phyloP scores from a whole-genome alignment of 2,329 filamentous ascomycete species.

The Neobulgaria alba region DNA sequence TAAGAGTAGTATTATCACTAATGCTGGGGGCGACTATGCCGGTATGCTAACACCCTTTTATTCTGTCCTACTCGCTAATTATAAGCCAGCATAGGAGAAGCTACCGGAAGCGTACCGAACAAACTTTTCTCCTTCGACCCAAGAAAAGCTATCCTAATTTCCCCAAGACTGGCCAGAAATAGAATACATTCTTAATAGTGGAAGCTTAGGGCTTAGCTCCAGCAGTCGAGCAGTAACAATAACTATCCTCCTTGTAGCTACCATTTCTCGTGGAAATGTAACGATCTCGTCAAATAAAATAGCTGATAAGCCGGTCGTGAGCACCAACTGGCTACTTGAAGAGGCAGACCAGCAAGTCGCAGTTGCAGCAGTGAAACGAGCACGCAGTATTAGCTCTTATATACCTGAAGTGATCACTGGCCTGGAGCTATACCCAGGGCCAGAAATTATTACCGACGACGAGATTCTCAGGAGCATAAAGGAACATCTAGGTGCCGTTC shows the following conservation, averaged over 20 bases:
- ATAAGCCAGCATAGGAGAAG: slow-evolving; percentile 32
- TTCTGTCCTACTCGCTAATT: slow-evolving; percentile 8
- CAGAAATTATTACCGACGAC: slow-evolving; percentile 12
- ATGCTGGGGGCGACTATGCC: not conserved
- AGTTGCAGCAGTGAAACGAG: slow-evolving; percentile 35
- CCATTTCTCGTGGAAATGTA: slow-evolving; percentile 37
- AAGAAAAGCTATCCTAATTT: slow-evolving; percentile 30
- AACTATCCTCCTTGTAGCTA: slow-evolving; percentile 33
- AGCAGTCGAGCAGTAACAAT: slow-evolving; percentile 22
- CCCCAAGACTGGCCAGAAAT: slow-evolving; percentile 20
- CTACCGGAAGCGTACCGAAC: not conserved
- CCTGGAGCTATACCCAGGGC: slow-evolving; percentile 11
- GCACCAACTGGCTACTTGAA: slow-evolving; percentile 38
- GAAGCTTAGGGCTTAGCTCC: slow-evolving; percentile 30
- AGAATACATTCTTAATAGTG: slow-evolving; percentile 30
- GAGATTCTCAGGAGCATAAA: slow-evolving; percentile 13
- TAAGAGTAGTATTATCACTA: slow-evolving; percentile 1
- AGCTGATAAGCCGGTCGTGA: slow-evolving; percentile 30
- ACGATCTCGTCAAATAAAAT: slow-evolving; percentile 30
- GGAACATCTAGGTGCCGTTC: slow-evolving; percentile 28
- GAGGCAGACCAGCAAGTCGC: slow-evolving; percentile 36
- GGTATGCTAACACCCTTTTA: slow-evolving; percentile 6
- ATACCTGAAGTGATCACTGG: slow-evolving; percentile 14
- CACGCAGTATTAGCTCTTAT: too few relatives aligned
- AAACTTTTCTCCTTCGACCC: slow-evolving; percentile 31